phyloP scores from a whole-genome alignment of 495 filamentous ascomycete species.

The Cryomyces minteri region DNA sequence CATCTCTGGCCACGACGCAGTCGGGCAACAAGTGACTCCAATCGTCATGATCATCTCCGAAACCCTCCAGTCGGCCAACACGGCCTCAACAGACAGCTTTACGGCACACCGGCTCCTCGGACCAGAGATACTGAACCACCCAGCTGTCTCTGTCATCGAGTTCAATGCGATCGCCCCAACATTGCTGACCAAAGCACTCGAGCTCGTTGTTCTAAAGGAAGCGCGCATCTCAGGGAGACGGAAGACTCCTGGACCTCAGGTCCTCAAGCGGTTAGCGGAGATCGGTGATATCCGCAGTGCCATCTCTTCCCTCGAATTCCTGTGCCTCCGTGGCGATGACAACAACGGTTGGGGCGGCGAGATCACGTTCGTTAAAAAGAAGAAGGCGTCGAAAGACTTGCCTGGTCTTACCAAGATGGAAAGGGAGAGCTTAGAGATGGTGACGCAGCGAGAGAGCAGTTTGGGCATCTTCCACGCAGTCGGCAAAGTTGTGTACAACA shows the following conservation, averaged over 20 bases:
- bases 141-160: conserved; percentile 56
- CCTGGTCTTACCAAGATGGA: conserved; percentile 52
- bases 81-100: conserved; percentile 65
- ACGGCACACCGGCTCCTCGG: conserved; percentile 80
- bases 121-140: conserved; percentile 62
- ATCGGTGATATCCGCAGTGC: conserved; percentile 87
- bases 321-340: conserved; percentile 57
- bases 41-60: conserved; percentile 85
- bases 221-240: conserved; percentile 47
- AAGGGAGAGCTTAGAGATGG: conserved; percentile 45
- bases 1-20: conserved; percentile 3
- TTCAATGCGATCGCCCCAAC: conserved; percentile 88
- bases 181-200: conserved; percentile 65
- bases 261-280: conserved; percentile 58
- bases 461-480: conserved; percentile 93
- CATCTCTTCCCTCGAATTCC: conserved; percentile 72
- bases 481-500: conserved; percentile 90
- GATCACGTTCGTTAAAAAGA: conserved; percentile 40
- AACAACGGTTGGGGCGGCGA: conserved; percentile 49
- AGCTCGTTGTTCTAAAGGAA: conserved; percentile 63
- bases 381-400: conserved; percentile 32
- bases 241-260: conserved; percentile 45
- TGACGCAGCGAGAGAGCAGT: conserved; percentile 71
- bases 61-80: conserved; percentile 56
- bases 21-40: conserved; percentile 34